phyloP scores from a whole-genome alignment of 176 grass and related monocot genomes.

The Stipa capillata region DNA sequence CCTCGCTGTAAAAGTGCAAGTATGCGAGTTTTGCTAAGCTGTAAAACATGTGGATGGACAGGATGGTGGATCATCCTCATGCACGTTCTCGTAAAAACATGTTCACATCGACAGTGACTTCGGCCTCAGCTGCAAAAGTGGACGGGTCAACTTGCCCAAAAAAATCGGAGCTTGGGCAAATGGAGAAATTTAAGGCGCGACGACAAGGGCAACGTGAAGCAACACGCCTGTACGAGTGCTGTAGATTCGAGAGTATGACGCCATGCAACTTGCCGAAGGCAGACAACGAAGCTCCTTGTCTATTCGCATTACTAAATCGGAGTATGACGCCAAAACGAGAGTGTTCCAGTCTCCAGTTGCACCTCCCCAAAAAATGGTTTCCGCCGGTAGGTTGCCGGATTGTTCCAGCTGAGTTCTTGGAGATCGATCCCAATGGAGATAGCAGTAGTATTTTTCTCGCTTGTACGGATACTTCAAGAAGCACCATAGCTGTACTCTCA shows the following conservation, averaged over 20 bases:
- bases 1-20: background rate
- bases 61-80: background rate
- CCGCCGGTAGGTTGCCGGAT: background rate
- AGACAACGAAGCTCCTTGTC: background rate
- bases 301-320: constrained; percentile 4
- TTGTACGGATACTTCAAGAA: constrained; percentile 13
- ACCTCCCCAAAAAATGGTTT: background rate
- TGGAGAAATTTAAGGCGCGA: background rate
- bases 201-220: background rate
- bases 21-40: background rate
- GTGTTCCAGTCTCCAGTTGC: background rate
- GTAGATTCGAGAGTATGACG: constrained; percentile 5
- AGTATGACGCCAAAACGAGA: background rate
- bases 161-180: background rate
- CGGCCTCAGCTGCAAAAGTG: background rate
- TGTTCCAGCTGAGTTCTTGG: background rate
- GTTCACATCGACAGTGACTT: constrained; percentile 1
- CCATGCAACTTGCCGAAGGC: background rate
- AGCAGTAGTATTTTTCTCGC: background rate
- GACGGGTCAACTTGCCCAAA: background rate
- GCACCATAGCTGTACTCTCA: background rate
- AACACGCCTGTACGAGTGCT: background rate
- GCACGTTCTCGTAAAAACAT: background rate
- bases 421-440: background rate
- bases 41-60: background rate